phyloP scores from a whole-genome alignment of 2,329 filamentous ascomycete genomes.

The Xylariaceae sp. region DNA sequence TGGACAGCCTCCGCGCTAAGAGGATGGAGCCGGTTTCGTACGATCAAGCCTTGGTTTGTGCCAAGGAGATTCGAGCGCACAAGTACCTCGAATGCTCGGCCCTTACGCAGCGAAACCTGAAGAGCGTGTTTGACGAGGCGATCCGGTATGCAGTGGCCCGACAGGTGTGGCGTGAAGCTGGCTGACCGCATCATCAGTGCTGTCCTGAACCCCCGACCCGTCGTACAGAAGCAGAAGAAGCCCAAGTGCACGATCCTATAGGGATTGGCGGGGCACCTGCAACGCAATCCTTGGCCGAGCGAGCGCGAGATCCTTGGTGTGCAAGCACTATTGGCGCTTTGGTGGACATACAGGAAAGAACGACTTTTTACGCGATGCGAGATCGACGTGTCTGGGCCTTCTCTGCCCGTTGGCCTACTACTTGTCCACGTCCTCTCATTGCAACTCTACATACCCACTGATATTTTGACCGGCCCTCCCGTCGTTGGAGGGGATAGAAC shows the following conservation, averaged over 20 bases:
- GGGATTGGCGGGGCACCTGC: constrained; percentile 8
- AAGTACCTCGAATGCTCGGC: constrained; percentile 99
- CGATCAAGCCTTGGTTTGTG: constrained; percentile 79
- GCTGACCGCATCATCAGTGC: constrained; percentile 40
- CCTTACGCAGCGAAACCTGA: constrained; percentile 90
- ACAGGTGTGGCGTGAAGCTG: constrained; percentile 17
- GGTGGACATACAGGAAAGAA: constrained; percentile 25
- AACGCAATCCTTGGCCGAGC: constrained; percentile 17
- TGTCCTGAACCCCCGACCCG: constrained; percentile 61
- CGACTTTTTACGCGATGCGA: constrained; percentile 15
- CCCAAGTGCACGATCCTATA: constrained; percentile 65
- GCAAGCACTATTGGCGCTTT: constrained; percentile 24
- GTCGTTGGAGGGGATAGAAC: constrained; percentile 6
- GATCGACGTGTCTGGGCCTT: constrained; percentile 14
- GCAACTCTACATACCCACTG: constrained; percentile 19
- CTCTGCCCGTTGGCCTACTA: neutral
- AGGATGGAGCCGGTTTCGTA: constrained; percentile 97
- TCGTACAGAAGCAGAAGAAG: constrained; percentile 52
- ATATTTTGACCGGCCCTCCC: constrained; percentile 10
- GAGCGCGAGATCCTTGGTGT: constrained; percentile 21
- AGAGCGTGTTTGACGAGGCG: constrained; percentile 97
- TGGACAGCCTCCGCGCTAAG: constrained; percentile 77
- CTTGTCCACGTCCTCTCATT: constrained; percentile 16
- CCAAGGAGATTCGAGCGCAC: constrained; percentile 90
- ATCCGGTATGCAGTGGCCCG: constrained; percentile 65